These are phyloP conservation scores for Tuber brumale DNA, from an alignment of 495 filamentous ascomycete species.

Conservation along the genomic window DNA sequence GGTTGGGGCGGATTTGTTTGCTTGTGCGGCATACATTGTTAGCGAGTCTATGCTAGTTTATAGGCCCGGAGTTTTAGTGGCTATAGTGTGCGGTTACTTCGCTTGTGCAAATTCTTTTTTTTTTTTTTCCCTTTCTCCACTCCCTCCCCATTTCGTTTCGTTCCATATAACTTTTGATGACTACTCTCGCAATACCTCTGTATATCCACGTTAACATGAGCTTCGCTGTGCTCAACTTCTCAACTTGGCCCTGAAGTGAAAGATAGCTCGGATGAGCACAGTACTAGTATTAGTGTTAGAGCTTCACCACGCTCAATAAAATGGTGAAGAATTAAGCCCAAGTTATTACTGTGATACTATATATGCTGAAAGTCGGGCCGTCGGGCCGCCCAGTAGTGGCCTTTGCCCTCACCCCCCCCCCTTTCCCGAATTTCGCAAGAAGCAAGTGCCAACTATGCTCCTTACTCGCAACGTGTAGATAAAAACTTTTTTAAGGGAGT, in stretches of 20 bases:
- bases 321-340: background rate
- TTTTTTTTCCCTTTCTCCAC: background rate
- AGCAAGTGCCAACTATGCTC: too few species aligned
- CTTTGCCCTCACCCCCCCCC: background rate
- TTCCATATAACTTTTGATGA: background rate
- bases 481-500: background rate
- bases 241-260: background rate
- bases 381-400: too few species aligned
- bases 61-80: background rate
- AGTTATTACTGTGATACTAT: background rate
- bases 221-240: background rate
- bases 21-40: background rate
- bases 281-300: background rate
- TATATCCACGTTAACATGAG: background rate
- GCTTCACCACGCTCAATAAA: background rate
- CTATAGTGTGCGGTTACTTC: background rate
- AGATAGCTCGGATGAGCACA: background rate
- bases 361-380: background rate
- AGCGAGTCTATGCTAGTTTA: background rate
- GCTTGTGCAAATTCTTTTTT: background rate
- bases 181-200: background rate
- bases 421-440: background rate
- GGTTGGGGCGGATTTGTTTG: background rate
- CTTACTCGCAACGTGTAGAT: background rate
- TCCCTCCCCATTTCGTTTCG: background rate